phyloP scores from a whole-genome alignment of 192 early-diverging fungal species.

The Coemansia sp. region DNA sequence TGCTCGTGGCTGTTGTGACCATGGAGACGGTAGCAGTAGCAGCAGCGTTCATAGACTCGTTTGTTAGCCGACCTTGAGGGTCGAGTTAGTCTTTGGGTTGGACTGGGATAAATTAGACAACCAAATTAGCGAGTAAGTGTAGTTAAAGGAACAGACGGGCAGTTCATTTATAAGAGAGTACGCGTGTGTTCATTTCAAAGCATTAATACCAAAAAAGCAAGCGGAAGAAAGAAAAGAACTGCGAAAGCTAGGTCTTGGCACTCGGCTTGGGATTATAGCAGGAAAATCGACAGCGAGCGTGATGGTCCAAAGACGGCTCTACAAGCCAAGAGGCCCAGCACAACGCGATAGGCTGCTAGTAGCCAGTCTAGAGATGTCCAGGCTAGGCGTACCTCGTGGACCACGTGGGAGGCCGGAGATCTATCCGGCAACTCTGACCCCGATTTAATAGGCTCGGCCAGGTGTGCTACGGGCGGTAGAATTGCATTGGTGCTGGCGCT shows the following conservation, averaged over 20 bases:
- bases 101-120: background rate
- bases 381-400: slow-evolving; percentile 11
- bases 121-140: background rate
- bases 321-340: slow-evolving; percentile 39
- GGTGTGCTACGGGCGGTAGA: background rate
- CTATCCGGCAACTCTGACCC: background rate
- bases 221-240: background rate
- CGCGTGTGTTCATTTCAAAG: background rate
- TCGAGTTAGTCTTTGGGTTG: background rate
- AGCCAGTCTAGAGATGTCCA: slow-evolving; percentile 49
- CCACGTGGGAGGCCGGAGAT: background rate
- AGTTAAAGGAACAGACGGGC: background rate
- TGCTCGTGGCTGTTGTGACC: background rate
- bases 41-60: background rate
- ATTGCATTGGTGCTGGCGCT: background rate
- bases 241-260: background rate
- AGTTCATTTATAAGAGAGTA: slow-evolving; percentile 8
- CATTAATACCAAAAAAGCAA: background rate
- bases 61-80: too few relatives aligned
- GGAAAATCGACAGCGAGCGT: slow-evolving; percentile 24
- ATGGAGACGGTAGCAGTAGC: background rate
- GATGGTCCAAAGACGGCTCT: slow-evolving; percentile 40
- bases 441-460: background rate
- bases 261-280: slow-evolving; percentile 2
- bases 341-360: slow-evolving; percentile 38